These are phyloP conservation scores for Magnusiomyces suaveolens DNA, from an alignment of 1,139 yeast genomes.

Conservation along the genomic window DNA sequence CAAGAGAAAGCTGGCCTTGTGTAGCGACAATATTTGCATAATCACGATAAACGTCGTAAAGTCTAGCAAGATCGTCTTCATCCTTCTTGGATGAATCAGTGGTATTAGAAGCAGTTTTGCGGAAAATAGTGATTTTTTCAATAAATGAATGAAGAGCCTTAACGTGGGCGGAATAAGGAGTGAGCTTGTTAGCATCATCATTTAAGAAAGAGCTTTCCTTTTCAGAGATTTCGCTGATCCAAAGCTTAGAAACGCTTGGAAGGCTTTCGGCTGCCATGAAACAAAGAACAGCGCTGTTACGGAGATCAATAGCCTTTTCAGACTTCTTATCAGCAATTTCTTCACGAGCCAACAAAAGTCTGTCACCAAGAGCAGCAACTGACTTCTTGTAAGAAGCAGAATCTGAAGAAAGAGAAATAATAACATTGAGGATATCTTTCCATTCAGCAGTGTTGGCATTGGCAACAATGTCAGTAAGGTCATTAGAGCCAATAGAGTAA, in stretches of 20 bases:
- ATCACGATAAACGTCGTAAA: conserved; percentile 57
- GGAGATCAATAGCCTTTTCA: conserved; percentile 31
- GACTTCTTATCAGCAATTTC: conserved; percentile 18
- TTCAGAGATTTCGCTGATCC: conserved; percentile 68
- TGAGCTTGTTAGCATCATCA: conserved; percentile 34
- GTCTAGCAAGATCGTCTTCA: conserved; percentile 35
- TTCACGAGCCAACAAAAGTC: conserved; percentile 39
- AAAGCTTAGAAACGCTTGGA: conserved; percentile 67
- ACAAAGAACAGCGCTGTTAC: conserved; percentile 69
- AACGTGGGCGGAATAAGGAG: conserved; percentile 80
- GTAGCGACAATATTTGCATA: conserved; percentile 74
- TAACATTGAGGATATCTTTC: conserved; percentile 70
- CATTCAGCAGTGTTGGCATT: conserved; percentile 73
- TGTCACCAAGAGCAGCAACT: conserved; percentile 66
- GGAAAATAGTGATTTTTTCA: conserved; percentile 71
- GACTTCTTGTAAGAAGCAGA: conserved; percentile 41
- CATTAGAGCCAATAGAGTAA: conserved; percentile 50
- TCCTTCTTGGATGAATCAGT: conserved; percentile 24
- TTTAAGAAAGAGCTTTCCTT: conserved; percentile 47
- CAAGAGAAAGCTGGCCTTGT: conserved; percentile 76
- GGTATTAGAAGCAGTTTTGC: conserved; percentile 32
- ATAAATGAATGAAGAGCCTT: conserved; percentile 73
- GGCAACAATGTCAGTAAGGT: conserved; percentile 63
- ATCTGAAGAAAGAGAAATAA: conserved; percentile 47
- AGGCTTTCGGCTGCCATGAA: conserved; percentile 76